Evolutionary conservation across 805 yeast species (phyloP).

Genomic region (Pichia cephalocereana): DNA sequence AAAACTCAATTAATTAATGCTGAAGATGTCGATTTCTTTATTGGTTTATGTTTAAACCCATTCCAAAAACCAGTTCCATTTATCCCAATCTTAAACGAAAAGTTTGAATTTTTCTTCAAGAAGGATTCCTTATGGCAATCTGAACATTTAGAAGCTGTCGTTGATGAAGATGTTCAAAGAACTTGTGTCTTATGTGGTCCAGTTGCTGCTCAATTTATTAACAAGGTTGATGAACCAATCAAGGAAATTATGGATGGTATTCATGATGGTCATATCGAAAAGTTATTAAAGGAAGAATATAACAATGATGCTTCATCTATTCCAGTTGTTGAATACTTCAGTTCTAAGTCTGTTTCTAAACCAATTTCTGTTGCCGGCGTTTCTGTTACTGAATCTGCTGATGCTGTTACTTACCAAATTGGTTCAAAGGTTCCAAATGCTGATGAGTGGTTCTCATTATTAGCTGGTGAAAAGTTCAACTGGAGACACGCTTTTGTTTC

Average conservation of each 20-base stretch:
- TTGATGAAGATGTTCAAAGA: constrained; percentile 92
- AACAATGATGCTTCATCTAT: constrained; percentile 58
- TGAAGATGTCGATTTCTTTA: constrained; percentile 91
- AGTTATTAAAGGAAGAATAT: constrained; percentile 61
- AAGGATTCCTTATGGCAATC: constrained; percentile 99
- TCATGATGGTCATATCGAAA: constrained; percentile 81
- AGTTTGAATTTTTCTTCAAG: constrained; percentile 93
- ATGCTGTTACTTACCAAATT: constrained; percentile 30
- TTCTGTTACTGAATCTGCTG: constrained; percentile 22
- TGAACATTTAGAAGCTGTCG: constrained; percentile 92
- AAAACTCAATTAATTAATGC: constrained; percentile 79
- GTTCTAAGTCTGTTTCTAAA: constrained; percentile 46
- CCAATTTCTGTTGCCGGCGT: constrained; percentile 32
- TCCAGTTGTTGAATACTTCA: constrained; percentile 86
- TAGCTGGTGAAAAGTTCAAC: constrained; percentile 69
- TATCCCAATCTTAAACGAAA: constrained; percentile 89
- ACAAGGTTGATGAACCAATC: constrained; percentile 84
- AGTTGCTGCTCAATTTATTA: constrained; percentile 91
- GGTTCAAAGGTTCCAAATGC: constrained; percentile 26
- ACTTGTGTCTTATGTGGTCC: constrained; percentile 99
- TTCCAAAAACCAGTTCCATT: constrained; percentile 96
- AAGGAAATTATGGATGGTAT: constrained; percentile 80
- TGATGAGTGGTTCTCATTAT: constrained; percentile 62
- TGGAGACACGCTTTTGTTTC: constrained; percentile 93
- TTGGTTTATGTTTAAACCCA: constrained; percentile 74